Percentiles rank a stretch among this genome's conserved stretches.
Evolutionary conservation across 371 early-diverging fungal genomes (phyloP).

Genomic region (Apophysomyces elegans): DNA sequence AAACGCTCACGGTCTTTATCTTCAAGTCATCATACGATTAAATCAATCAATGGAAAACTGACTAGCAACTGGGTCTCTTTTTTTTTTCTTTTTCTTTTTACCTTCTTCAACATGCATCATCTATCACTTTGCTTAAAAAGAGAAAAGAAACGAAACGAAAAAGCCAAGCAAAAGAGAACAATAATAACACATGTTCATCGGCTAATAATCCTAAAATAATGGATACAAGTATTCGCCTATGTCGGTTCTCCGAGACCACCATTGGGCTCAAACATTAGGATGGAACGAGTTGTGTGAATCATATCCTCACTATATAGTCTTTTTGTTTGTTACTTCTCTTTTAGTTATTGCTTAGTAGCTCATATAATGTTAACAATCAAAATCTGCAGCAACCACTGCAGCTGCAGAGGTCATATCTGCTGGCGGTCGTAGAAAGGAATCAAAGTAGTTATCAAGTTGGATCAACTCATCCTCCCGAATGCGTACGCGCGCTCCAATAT

Average conservation of each 20-base stretch:
- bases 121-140: neutral
- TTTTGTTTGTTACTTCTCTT: neutral
- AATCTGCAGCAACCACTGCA: slow-evolving; percentile 41
- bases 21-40: too few species aligned
- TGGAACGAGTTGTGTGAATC: too few species aligned
- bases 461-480: slow-evolving; percentile 15
- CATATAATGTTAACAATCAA: slow-evolving; percentile 3
- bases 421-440: slow-evolving; percentile 35
- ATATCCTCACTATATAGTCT: neutral
- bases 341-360: neutral
- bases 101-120: neutral
- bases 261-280: neutral
- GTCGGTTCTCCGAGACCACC: neutral
- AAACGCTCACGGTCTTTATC: neutral
- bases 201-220: neutral
- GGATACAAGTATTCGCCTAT: slow-evolving; percentile 2
- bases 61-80: too few species aligned
- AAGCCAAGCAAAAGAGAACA: neutral
- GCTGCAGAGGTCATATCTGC: slow-evolving; percentile 38
- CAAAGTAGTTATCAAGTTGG: slow-evolving; percentile 32
- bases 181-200: too few species aligned
- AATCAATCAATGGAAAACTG: too few species aligned
- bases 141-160: neutral
- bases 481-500: slow-evolving; percentile 19
- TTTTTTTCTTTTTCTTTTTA: neutral